A percentile compares a stretch with the other conserved stretches of the same genome.
Conservation (phyloP, 148 eudicot genomes). For the Vaccinium macrocarpon region DNA sequence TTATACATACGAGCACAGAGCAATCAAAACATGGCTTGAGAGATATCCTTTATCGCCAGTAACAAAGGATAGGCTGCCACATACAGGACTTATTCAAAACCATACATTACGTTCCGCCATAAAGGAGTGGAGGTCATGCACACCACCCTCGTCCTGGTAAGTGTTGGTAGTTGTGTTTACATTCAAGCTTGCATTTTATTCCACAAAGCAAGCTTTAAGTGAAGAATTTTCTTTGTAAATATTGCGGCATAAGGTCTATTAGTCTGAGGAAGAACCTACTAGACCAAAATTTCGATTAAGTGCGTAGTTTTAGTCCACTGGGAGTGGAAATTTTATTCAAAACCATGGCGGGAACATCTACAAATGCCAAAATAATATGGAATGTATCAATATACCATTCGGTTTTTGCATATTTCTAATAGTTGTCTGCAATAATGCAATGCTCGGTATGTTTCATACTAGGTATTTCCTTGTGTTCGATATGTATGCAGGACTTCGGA, state of each 20-base stretch:
- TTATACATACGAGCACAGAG: conserved; percentile 80
- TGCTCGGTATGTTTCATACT: no score
- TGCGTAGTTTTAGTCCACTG: no score
- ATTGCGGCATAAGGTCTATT: background rate
- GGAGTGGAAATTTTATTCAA: background rate
- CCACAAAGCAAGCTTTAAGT: background rate
- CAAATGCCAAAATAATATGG: no score
- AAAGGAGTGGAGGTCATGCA: conserved; percentile 65
- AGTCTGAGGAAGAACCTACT: background rate
- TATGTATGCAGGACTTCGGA: no score
- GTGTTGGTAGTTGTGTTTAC: background rate
- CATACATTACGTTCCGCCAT: conserved; percentile 72
- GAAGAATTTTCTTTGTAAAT: background rate
- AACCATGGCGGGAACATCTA: no score
- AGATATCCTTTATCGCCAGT: conserved; percentile 61
- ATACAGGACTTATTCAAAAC: conserved; percentile 60
- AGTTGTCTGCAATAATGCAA: no score
- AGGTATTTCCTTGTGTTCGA: no score
- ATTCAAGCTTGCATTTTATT: background rate
- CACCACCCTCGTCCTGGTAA: conserved; percentile 26
- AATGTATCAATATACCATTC: no score
- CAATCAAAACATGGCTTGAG: conserved; percentile 77
- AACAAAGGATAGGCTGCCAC: conserved; percentile 51
- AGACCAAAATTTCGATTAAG: background rate
- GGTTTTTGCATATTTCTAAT: no score